These are phyloP conservation scores for Acaromyces ingoldii DNA, from an alignment of 1,284 basidiomycete genomes.

Conservation along the genomic window DNA sequence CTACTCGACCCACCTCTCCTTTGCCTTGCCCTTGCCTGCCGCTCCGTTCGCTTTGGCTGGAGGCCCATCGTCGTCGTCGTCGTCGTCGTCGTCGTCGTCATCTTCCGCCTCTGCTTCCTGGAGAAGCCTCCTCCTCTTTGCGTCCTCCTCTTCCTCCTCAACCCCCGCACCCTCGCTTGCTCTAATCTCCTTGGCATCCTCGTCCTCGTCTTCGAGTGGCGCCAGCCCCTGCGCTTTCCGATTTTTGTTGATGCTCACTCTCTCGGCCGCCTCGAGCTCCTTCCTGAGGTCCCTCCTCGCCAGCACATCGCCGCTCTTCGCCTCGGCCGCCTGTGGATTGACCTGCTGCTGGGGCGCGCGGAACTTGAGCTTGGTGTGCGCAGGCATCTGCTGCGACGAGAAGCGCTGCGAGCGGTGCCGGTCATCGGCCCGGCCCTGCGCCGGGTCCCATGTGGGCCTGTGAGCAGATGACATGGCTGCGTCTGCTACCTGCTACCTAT, in stretches of 20 bases:
- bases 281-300: conserved; percentile 32
- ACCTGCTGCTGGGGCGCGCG: conserved; percentile 23
- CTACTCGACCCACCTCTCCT: neutral
- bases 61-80: neutral
- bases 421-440: conserved; percentile 28
- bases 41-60: neutral
- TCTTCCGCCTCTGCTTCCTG: conserved; percentile 14
- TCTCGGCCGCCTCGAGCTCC: conserved; percentile 35
- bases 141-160: conserved; percentile 14
- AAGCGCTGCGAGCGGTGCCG: conserved; percentile 23
- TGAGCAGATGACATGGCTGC: conserved; percentile 41
- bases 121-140: conserved; percentile 14
- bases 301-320: neutral
- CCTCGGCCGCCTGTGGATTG: neutral
- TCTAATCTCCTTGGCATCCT: conserved; percentile 7
- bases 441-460: conserved; percentile 46
- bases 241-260: conserved; percentile 20
- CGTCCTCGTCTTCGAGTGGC: conserved; percentile 7
- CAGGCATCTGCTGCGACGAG: conserved; percentile 18
- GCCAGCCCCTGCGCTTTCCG: conserved; percentile 16
- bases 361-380: conserved; percentile 47
- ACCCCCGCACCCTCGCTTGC: conserved; percentile 5
- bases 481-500: no score
- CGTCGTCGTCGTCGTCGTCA: conserved; percentile 15
- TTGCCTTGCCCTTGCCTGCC: neutral